These are phyloP conservation scores for Sparassis latifolia DNA, from an alignment of 1,284 basidiomycete genomes.

Conservation along the genomic window DNA sequence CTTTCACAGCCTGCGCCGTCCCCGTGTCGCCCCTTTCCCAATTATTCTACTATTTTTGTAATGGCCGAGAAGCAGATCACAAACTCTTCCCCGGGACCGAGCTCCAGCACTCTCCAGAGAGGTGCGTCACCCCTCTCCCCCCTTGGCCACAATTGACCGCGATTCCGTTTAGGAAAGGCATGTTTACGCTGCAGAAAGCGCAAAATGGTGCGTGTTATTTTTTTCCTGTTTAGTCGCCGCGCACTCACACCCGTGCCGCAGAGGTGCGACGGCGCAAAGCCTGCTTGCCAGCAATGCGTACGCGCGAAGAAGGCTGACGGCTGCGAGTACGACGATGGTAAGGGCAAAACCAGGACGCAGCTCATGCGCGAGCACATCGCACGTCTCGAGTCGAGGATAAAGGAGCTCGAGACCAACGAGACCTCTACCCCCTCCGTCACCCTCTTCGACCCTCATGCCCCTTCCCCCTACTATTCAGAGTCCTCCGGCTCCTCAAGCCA, in stretches of 20 bases:
- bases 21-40: slow-evolving; percentile 18
- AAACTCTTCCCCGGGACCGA: slow-evolving; percentile 20
- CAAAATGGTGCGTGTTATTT: slow-evolving; percentile 56
- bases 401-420: slow-evolving; percentile 35
- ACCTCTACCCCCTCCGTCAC: slow-evolving; percentile 28
- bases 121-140: slow-evolving; percentile 14
- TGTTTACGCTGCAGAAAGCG: slow-evolving; percentile 71
- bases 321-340: slow-evolving; percentile 42
- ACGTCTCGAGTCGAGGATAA: slow-evolving; percentile 33
- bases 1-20: slow-evolving; percentile 22
- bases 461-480: slow-evolving; percentile 35
- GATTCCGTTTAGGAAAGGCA: slow-evolving; percentile 43
- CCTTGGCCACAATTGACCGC: slow-evolving; percentile 4
- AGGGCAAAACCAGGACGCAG: slow-evolving; percentile 40
- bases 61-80: slow-evolving; percentile 31
- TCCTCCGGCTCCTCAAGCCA: slow-evolving; percentile 59
- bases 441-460: slow-evolving; percentile 32
- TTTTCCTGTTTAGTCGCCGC: neutral
- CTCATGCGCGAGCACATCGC: slow-evolving; percentile 38
- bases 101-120: slow-evolving; percentile 24
- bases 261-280: slow-evolving; percentile 38
- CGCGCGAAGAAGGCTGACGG: slow-evolving; percentile 34
- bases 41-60: slow-evolving; percentile 29
- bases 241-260: slow-evolving; percentile 12
- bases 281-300: slow-evolving; percentile 36